Base-by-base conservation (phyloP, 768 basidiomycete species). In the Tulasnella sp. region DNA sequence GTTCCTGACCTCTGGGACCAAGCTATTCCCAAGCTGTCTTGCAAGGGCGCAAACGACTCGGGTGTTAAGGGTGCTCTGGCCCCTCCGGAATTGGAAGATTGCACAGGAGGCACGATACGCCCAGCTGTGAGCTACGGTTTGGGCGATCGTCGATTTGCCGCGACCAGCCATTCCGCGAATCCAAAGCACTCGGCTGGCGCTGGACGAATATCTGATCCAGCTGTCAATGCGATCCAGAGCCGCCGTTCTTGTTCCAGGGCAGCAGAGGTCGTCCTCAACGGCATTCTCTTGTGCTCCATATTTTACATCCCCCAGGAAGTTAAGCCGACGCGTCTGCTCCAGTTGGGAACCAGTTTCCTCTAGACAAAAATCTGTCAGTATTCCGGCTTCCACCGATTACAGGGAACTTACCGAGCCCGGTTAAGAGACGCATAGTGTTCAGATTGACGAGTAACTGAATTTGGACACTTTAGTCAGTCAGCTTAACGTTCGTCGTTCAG, bases 371-470 rank as follows among this genome's bases (percentile, higher is more conserved):
- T 23, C 10, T 10, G 51, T 51, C 51, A 51, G 3, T 20, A 5
- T 11, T 6, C 51, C 23, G 23, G n/a, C 20, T 23, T 5, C 51
- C n/a, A 93, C 5, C 97, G 97, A 7, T 96, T 99, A 42, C 51
- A 97, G 97, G 20, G 99, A 99, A 84, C 87, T 99, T 23, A 99
- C 99, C 85, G 97, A 94, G 1, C 97, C 99, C 82, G 88, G 96
- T 95, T 86, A 92, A 99, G 82, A 91, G 99, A 90, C 99, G 99
- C 83, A 89, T 99, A 16, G 99, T 97, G 0, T 98, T 96, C 18
- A 89, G 98, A 48, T 96, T 97, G 11, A 99, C 99, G 80, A 97
- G 98, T 0, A 51, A 6, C 51, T 51, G 6, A n/a, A 51, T n/a
- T n/a, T 6, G 5, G 7, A 7, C 23, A 9, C 10, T 20, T 51